These are phyloP conservation scores for Bryoerythrophyllum caledonicum DNA, from an alignment of 225 moss, liverwort and hornwort genomes.

Conservation along the genomic window DNA sequence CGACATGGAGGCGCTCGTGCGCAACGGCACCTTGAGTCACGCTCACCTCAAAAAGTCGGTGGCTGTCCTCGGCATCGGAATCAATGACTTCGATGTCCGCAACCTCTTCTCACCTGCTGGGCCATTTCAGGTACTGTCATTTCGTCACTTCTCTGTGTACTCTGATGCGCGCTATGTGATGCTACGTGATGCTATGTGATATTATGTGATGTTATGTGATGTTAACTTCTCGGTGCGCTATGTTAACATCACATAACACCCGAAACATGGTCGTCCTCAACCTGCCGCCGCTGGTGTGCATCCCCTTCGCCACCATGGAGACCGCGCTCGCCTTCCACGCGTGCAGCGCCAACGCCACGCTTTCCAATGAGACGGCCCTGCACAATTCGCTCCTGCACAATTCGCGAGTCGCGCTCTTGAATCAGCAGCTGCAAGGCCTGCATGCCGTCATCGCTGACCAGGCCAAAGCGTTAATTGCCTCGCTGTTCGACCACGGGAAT, in stretches of 20 bases:
- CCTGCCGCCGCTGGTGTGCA: conserved; percentile 15
- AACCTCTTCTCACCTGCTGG: background rate
- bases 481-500: conserved; percentile 8
- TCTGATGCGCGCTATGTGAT: too few species aligned
- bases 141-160: too few species aligned
- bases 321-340: background rate
- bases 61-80: conserved; percentile 25
- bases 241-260: too few species aligned
- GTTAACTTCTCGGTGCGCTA: too few species aligned
- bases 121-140: conserved; percentile 3
- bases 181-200: too few species aligned
- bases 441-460: conserved; percentile 14
- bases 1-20: conserved; percentile 9
- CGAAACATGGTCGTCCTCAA: conserved; percentile 27
- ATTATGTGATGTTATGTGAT: too few species aligned
- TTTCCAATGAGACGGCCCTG: background rate
- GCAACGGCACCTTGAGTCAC: background rate
- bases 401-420: conserved; percentile 18
- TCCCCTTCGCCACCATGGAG: background rate
- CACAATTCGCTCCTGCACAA: background rate
- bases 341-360: conserved; percentile 21
- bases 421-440: background rate
- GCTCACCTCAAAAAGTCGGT: conserved; percentile 21
- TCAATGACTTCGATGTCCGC: conserved; percentile 39
- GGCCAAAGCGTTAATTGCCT: conserved; percentile 12